Evolutionary conservation across 2,329 filamentous ascomycete species (phyloP), one percentile per base, ranked within the genome.

Genomic region (Cordyceps javanica): DNA sequence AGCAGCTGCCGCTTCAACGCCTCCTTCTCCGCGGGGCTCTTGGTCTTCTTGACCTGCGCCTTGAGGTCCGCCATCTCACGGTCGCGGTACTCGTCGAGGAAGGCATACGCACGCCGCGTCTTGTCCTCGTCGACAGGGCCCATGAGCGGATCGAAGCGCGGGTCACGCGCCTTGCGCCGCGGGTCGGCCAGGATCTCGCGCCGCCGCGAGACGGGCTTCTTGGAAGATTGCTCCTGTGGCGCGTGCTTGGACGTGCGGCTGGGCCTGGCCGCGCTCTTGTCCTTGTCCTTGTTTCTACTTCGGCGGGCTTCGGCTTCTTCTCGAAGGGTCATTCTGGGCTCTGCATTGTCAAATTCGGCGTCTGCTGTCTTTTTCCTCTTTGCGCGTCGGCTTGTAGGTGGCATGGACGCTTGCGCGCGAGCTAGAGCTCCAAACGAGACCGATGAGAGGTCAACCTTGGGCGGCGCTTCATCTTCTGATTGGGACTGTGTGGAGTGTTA

Each of bases 351-450:
- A 11, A 66, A 61, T 10, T 67, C 41, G 7, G 66, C 60, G 19
- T 67, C 61, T 48, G 68, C 61, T 59, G 64, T 62, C 58, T 65
- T 67, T 59, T 63, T 73, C 49, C 72, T 64, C 66, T 63, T 60
- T 57, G 66, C 57, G 50, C 65, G 67, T 52, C 64, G 67, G 11
- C 64, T 59, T 25, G 67, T 46, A 50, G 67, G 63, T 34, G 68
- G 76, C 32, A 96, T 73, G 0, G 85, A 82, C 39, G 86, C 86
- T 75, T 96, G 90, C 1, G 91, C 92, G 77, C 90, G 90, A 62
- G 90, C 90, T 41, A 97, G 78, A n/a, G 90, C 89, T 61, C 91
- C 92, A 67, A 97, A 97, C 25, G 91, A 94, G 62, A 97, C 84
- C 60, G 79, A 77, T 9, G 82, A 75, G 45, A 79, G 73, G 59